Conservation (phyloP, 1,284 basidiomycete species). For the Lentinula novae-zelandiae region DNA sequence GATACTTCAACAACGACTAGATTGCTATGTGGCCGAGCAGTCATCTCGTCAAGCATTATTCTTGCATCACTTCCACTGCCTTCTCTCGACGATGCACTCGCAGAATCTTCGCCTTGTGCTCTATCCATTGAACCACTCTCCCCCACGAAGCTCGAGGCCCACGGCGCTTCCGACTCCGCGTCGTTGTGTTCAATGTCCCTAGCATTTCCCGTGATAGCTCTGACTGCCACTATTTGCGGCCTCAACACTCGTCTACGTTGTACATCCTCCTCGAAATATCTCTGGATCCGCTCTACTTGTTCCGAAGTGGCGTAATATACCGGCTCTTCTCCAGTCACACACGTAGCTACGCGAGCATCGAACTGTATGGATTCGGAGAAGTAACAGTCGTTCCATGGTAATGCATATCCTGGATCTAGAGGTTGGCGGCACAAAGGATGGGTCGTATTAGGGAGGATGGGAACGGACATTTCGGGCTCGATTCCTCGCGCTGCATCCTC, state of each 20-base stretch:
- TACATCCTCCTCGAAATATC: neutral
- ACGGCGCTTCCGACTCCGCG: neutral
- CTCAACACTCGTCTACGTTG: neutral
- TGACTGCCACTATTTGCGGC: neutral
- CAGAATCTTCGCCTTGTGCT: neutral
- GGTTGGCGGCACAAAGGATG: slow-evolving; percentile 10
- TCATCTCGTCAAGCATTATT: neutral
- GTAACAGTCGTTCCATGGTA: slow-evolving; percentile 15
- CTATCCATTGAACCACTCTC: neutral
- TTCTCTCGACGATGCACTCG: neutral
- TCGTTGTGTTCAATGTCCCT: neutral
- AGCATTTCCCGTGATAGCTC: neutral
- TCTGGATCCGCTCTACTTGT: neutral
- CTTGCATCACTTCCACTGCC: neutral
- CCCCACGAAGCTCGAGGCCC: neutral
- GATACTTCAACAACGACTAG: slow-evolving; percentile 1
- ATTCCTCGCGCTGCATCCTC: neutral
- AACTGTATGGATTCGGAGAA: neutral
- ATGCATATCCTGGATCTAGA: slow-evolving; percentile 5
- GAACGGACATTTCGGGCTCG: slow-evolving; percentile 10
- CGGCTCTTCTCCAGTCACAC: neutral
- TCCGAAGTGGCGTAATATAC: neutral
- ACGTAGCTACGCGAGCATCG: neutral
- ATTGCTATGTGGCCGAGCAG: neutral
- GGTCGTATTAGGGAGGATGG: slow-evolving; percentile 10